Evolutionary conservation across 768 basidiomycete species (phyloP).

Genomic region (Gautieria morchelliformis): DNA sequence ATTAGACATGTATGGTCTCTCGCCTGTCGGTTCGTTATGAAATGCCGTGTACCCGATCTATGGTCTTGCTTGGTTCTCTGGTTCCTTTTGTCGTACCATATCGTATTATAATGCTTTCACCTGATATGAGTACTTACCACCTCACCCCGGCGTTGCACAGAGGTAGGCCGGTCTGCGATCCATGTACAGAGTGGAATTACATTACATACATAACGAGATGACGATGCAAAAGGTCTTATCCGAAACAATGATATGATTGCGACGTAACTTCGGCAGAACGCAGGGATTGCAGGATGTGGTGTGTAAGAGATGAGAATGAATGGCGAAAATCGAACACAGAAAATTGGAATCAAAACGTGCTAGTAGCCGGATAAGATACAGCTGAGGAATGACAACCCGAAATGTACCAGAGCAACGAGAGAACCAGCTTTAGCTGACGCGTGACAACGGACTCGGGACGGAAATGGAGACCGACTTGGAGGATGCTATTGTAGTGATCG

Average conservation of each 20-base stretch:
- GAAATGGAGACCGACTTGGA: conserved; percentile 10
- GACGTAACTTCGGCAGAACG: too few species aligned
- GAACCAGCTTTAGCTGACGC: not conserved
- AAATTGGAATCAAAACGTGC: too few species aligned
- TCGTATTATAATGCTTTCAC: not conserved
- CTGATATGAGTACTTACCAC: too few species aligned
- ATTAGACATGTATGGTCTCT: not conserved
- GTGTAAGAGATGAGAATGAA: too few species aligned
- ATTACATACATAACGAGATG: not conserved
- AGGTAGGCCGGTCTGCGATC: not conserved
- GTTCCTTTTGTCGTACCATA: not conserved
- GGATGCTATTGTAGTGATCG: conserved; percentile 48
- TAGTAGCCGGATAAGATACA: not conserved
- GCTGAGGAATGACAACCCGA: not conserved
- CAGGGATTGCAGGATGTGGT: too few species aligned
- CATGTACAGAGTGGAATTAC: not conserved
- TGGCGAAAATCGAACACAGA: too few species aligned
- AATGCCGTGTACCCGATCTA: not conserved
- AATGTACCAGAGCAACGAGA: too few species aligned
- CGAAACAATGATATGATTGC: too few species aligned
- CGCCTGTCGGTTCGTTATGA: not conserved
- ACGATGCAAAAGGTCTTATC: too few species aligned
- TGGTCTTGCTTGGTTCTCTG: not conserved
- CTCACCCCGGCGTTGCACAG: too few species aligned
- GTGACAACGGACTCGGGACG: conserved; percentile 4